Percentiles rank a stretch among this genome's conserved stretches.
Evolutionary conservation across 2,329 filamentous ascomycete species (phyloP).

Genomic region (Scytalidium lignicola): DNA sequence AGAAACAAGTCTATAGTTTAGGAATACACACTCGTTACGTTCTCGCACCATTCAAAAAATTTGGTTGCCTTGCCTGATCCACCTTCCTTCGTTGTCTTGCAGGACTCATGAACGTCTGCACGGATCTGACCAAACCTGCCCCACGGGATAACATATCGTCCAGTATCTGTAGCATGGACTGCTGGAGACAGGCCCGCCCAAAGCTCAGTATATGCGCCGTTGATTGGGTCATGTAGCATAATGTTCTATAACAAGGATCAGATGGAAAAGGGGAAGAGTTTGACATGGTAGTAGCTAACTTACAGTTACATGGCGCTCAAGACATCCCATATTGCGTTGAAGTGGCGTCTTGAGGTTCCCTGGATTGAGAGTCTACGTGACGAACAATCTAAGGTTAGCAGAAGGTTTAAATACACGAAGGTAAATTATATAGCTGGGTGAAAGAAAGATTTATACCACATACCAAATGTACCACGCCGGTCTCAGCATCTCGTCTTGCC

Average conservation of each 20-base stretch:
- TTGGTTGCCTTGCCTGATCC: conserved; percentile 15
- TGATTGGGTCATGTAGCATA: conserved; percentile 7
- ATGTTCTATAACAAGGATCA: not conserved
- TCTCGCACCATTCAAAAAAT: conserved; percentile 21
- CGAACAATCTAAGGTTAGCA: not conserved
- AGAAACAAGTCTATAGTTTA: not conserved
- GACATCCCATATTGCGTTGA: not conserved
- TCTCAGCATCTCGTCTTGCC: not conserved
- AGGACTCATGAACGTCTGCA: conserved; percentile 11
- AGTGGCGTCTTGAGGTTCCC: not conserved
- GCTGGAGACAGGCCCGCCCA: conserved; percentile 7
- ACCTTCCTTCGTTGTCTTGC: conserved; percentile 14
- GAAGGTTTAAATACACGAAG: too few species aligned
- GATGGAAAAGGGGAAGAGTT: not conserved
- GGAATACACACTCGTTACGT: conserved; percentile 5
- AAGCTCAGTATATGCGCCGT: conserved; percentile 10
- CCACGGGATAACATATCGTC: conserved; percentile 19
- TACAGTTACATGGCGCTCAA: not conserved
- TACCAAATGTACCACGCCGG: conserved; percentile 10
- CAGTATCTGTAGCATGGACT: conserved; percentile 11
- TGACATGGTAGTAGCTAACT: not conserved
- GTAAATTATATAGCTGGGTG: not conserved
- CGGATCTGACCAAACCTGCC: conserved; percentile 27
- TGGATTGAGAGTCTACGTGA: not conserved
- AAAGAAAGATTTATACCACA: too few species aligned